Base-by-base conservation (phyloP, 805 yeast genomes). In the Candida dendrica region DNA sequence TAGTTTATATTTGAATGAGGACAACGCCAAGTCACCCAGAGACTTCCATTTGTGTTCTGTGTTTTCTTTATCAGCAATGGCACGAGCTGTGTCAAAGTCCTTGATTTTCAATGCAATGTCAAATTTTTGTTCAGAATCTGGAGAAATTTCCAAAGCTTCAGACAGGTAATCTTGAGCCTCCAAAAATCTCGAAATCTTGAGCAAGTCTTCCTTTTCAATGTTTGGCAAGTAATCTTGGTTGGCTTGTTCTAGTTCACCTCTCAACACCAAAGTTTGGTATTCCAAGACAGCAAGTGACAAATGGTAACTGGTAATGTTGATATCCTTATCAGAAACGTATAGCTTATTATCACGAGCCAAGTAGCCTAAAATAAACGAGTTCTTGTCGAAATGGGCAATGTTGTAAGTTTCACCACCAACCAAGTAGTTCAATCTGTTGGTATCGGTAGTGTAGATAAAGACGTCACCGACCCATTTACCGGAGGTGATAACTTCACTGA, bases 381-480 rank as follows among this genome's bases (percentile, higher is more conserved):
- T 79, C 61, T 81, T 86, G 58, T 93, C 96, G 57, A 84, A 90
- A 68, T 93, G 98, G 30, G 91, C 89, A 63, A 93, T 77, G 59
- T 89, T 93, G 63, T 88, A 87, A 19, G 85, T 80, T 57, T 89
- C 86, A 33, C 95, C 95, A 54, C 98, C 98, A 46, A 93, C 98
- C 47, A 89, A 77, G 62, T 93, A 93, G 66, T 90, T 91, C 58
- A 93, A 73, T 63, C 98, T 79, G 66, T 89, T 87, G 19, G 95
- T 73, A 16, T 79, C 58, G 2, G 97, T 88, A 14, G 97, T 87
- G 69, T 84, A 93, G 41, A 93, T 78, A 61, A 91, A 90, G 37
- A 93, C 97, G 68, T 93, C 98, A 51, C 98, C 98, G 55, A 90
- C 89, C 89, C 97, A 93, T 62, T 81, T 83, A 56, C 97, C 97